These are phyloP conservation scores for Diaporthe longicolla DNA, from an alignment of 2,329 filamentous ascomycete species.

Conservation along the genomic window DNA sequence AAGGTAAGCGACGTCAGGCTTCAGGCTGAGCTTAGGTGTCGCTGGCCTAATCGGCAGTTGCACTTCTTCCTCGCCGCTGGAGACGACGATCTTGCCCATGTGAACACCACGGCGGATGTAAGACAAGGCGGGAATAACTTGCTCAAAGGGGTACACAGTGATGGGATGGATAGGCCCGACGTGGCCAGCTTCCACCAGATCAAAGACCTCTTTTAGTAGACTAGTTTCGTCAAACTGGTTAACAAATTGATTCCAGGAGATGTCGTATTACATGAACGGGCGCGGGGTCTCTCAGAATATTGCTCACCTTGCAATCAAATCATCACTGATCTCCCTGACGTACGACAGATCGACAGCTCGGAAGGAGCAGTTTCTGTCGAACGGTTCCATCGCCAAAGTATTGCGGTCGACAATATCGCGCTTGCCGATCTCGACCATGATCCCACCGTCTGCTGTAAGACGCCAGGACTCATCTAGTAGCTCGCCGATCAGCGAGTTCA, in stretches of 20 bases:
- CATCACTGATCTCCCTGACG: neutral
- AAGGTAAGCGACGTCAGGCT: slow-evolving; percentile 47
- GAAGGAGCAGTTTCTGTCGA: slow-evolving; percentile 43
- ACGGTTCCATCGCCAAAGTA: slow-evolving; percentile 44
- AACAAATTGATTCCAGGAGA: no score
- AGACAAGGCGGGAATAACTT: neutral
- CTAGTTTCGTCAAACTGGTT: no score
- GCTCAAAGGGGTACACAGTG: neutral
- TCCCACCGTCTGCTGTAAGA: slow-evolving; percentile 50
- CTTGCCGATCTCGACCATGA: slow-evolving; percentile 50
- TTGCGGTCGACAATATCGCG: slow-evolving; percentile 45
- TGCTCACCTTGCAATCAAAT: neutral
- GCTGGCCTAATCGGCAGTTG: neutral
- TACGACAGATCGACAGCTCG: slow-evolving; percentile 44
- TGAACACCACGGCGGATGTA: neutral
- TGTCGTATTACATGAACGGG: no score
- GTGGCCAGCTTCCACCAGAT: neutral
- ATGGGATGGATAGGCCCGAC: neutral
- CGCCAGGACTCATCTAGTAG: slow-evolving; percentile 50
- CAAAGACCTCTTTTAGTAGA: neutral
- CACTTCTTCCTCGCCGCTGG: neutral
- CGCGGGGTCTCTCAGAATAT: no score
- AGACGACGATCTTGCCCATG: neutral
- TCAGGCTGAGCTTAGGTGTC: no score
- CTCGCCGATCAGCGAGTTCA: slow-evolving; percentile 47